phyloP scores from a whole-genome alignment of 2,329 filamentous ascomycete species.

The Paracorniculantispora psalliotae region DNA sequence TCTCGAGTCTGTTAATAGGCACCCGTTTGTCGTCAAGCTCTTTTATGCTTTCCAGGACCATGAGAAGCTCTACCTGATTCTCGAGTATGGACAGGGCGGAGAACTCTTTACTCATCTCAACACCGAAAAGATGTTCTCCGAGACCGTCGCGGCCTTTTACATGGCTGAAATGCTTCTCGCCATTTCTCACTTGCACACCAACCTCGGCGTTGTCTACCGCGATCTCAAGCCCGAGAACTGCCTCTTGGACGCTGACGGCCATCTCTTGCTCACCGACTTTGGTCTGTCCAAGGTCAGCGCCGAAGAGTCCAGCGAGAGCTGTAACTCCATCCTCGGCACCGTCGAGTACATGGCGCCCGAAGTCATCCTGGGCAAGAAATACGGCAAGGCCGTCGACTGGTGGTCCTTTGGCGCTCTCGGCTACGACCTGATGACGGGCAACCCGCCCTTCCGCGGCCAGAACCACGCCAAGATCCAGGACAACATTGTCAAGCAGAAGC shows the following conservation, averaged over 20 bases:
- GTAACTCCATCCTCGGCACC: slow-evolving; percentile 88
- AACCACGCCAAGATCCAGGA: slow-evolving; percentile 95
- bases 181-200: slow-evolving; percentile 85
- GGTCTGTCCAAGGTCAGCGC: slow-evolving; percentile 92
- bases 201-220: slow-evolving; percentile 89
- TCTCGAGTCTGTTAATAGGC: slow-evolving; percentile 89
- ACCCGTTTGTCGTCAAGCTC: slow-evolving; percentile 96
- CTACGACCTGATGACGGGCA: slow-evolving; percentile 87
- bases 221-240: slow-evolving; percentile 98
- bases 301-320: slow-evolving; percentile 52
- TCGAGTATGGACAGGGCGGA: slow-evolving; percentile 95
- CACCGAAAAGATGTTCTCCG: slow-evolving; percentile 91
- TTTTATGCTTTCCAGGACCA: slow-evolving; percentile 98
- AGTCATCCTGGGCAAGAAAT: slow-evolving; percentile 80
- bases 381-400: slow-evolving; percentile 95
- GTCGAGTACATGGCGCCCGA: slow-evolving; percentile 99
- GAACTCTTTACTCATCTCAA: slow-evolving; percentile 95
- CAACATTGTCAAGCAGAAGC: slow-evolving; percentile 91
- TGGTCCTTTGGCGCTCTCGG: slow-evolving; percentile 95
- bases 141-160: slow-evolving; percentile 88
- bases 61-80: slow-evolving; percentile 93
- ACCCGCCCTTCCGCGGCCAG: slow-evolving; percentile 82
- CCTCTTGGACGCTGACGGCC: slow-evolving; percentile 83
- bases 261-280: slow-evolving; percentile 93
- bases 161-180: slow-evolving; percentile 98